Evolutionary conservation across 257 asterid species (phyloP).

Genomic region (Osmanthus fragrans): DNA sequence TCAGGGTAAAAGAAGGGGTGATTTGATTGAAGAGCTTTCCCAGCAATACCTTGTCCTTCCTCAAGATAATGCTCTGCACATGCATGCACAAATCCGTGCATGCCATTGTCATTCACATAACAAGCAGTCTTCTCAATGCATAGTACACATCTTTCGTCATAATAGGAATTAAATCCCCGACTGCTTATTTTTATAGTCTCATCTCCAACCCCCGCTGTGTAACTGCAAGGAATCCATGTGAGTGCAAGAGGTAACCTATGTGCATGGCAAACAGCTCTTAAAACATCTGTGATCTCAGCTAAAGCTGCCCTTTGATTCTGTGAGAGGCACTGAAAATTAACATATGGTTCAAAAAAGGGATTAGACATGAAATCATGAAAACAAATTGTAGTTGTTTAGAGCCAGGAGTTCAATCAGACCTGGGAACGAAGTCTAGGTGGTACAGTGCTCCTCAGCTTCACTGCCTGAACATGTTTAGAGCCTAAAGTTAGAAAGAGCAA

Average conservation of each 20-base stretch:
- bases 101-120: slow-evolving; percentile 41
- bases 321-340: slow-evolving; percentile 49
- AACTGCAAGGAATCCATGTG: slow-evolving; percentile 68
- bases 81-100: slow-evolving; percentile 68
- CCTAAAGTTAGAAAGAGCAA: slow-evolving; percentile 13
- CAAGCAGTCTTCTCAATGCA: slow-evolving; percentile 55
- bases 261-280: slow-evolving; percentile 60
- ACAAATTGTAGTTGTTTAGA: background rate
- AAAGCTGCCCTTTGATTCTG: slow-evolving; percentile 54
- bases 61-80: slow-evolving; percentile 64
- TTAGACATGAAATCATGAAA: background rate
- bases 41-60: slow-evolving; percentile 75
- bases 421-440: slow-evolving; percentile 49
- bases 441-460: slow-evolving; percentile 51
- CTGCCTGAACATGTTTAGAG: slow-evolving; percentile 46
- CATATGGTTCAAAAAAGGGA: background rate
- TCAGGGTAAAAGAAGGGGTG: slow-evolving; percentile 60
- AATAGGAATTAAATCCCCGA: slow-evolving; percentile 17
- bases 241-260: slow-evolving; percentile 71
- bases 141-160: slow-evolving; percentile 32
- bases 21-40: slow-evolving; percentile 72
- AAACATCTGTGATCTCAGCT: slow-evolving; percentile 59
- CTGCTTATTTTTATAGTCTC: slow-evolving; percentile 19
- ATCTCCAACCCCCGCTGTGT: slow-evolving; percentile 22
- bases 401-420: slow-evolving; percentile 33